Evolutionary conservation across 1,139 yeast genomes (phyloP).

Genomic region (Lodderomyces theae): DNA sequence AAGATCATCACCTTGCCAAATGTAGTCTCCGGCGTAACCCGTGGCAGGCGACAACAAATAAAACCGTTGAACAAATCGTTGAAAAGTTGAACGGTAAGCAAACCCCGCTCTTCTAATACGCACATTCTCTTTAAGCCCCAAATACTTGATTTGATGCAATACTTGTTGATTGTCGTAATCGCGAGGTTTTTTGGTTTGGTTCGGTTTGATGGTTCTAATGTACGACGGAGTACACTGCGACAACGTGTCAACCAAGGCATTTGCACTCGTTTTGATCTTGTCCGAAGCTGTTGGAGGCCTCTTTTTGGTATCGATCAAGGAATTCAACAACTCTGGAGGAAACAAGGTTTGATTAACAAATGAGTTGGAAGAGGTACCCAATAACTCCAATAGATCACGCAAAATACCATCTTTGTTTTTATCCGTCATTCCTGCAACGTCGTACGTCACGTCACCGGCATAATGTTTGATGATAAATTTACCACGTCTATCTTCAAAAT

Average conservation of each 20-base stretch:
- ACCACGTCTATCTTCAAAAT: conserved; percentile 84
- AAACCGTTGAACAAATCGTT: conserved; percentile 95
- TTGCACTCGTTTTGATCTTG: conserved; percentile 89
- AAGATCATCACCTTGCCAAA: conserved; percentile 85
- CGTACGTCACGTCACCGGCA: conserved; percentile 98
- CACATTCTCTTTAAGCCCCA: conserved; percentile 95
- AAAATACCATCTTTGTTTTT: conserved; percentile 94
- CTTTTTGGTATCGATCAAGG: conserved; percentile 69
- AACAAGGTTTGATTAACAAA: conserved; percentile 64
- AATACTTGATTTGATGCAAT: conserved; percentile 90
- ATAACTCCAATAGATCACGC: conserved; percentile 79
- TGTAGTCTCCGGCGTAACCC: conserved; percentile 97
- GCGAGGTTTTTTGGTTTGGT: conserved; percentile 85
- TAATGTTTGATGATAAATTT: conserved; percentile 93
- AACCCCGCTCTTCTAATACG: conserved; percentile 98
- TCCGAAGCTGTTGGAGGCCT: conserved; percentile 98
- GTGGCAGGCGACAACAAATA: conserved; percentile 84
- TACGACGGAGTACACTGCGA: conserved; percentile 92
- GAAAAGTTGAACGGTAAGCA: conserved; percentile 96
- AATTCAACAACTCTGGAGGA: conserved; percentile 60
- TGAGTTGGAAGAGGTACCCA: conserved; percentile 66
- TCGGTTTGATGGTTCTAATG: conserved; percentile 97
- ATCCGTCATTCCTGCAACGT: conserved; percentile 88
- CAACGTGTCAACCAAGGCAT: conserved; percentile 82
- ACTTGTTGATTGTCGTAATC: conserved; percentile 91